A percentile compares a stretch with the other conserved stretches of the same genome.
These are phyloP conservation scores for Biscogniauxia sp. DNA, from an alignment of 2,329 filamentous ascomycete species.

Conservation along the genomic window DNA sequence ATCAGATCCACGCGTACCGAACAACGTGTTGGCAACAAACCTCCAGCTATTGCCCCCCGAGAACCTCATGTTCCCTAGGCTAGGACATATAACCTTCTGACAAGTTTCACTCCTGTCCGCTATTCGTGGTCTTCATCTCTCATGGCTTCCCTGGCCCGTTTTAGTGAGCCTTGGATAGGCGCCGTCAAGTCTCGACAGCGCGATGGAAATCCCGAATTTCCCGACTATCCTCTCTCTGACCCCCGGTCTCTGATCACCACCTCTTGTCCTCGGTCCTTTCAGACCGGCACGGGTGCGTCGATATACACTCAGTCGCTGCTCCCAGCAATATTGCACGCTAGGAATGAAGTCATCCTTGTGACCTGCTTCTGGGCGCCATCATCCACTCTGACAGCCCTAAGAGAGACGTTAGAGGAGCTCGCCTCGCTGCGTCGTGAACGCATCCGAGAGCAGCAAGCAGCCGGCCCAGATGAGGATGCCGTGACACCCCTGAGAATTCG, in stretches of 20 bases:
- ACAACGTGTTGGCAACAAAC: no score
- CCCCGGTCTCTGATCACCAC: constrained; percentile 47
- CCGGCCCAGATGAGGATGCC: constrained; percentile 5
- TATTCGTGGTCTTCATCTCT: background rate
- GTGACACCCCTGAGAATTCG: constrained; percentile 53
- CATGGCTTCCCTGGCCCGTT: constrained; percentile 20
- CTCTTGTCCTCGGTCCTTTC: constrained; percentile 47
- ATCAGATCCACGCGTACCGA: no score
- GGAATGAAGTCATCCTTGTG: constrained; percentile 68
- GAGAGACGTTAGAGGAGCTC: constrained; percentile 56
- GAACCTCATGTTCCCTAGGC: no score
- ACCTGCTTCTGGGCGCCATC: constrained; percentile 82
- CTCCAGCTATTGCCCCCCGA: no score
- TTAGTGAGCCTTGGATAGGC: constrained; percentile 25
- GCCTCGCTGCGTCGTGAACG: constrained; percentile 45
- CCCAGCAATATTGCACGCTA: constrained; percentile 59
- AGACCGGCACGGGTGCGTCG: constrained; percentile 56
- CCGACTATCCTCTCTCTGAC: constrained; percentile 45
- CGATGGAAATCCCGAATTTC: constrained; percentile 39
- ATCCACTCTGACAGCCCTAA: constrained; percentile 55
- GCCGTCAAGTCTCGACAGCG: constrained; percentile 10
- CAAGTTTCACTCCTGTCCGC: no score
- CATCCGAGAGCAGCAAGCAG: constrained; percentile 29
- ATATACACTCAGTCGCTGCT: constrained; percentile 56
- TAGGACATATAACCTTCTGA: no score